phyloP scores from a whole-genome alignment of 2,329 filamentous ascomycete genomes.

The Alternaria gaisen region DNA sequence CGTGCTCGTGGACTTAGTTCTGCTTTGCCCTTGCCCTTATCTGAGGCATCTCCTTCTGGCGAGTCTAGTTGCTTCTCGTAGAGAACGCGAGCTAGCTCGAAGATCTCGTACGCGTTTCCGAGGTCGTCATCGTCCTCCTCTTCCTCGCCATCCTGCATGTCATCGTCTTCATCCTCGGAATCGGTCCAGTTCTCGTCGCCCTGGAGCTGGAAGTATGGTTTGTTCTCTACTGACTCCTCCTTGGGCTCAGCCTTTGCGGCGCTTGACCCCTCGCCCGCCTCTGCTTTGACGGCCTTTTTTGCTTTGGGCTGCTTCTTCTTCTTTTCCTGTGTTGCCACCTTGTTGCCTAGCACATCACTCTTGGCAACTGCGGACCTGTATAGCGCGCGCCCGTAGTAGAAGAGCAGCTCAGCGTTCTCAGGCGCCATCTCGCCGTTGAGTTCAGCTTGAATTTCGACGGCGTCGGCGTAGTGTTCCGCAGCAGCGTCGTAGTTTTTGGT shows the following conservation, averaged over 20 bases:
- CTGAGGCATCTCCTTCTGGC: slow-evolving; percentile 44
- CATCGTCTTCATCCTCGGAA: slow-evolving; percentile 77
- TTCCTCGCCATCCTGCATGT: slow-evolving; percentile 58
- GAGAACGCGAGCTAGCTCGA: slow-evolving; percentile 69
- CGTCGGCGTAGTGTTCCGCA: slow-evolving; percentile 85
- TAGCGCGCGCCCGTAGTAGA: slow-evolving; percentile 90
- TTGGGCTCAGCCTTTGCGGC: slow-evolving; percentile 52
- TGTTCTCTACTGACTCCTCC: slow-evolving; percentile 65
- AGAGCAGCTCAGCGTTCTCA: slow-evolving; percentile 92
- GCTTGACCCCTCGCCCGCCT: slow-evolving; percentile 48
- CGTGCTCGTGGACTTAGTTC: slow-evolving; percentile 46
- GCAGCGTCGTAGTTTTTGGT: slow-evolving; percentile 89
- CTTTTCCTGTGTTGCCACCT: slow-evolving; percentile 69
- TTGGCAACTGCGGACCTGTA: slow-evolving; percentile 95
- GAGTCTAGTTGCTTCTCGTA: slow-evolving; percentile 65
- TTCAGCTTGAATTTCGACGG: slow-evolving; percentile 87
- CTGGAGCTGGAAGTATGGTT: slow-evolving; percentile 88
- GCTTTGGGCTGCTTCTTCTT: slow-evolving; percentile 62
- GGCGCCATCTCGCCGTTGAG: slow-evolving; percentile 91
- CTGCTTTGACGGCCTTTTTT: slow-evolving; percentile 55
- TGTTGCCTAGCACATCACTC: slow-evolving; percentile 90
- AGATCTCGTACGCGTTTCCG: slow-evolving; percentile 69
- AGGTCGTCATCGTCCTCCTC: slow-evolving; percentile 69
- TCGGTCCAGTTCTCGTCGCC: slow-evolving; percentile 90
- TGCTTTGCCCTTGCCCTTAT: slow-evolving; percentile 59